These are phyloP conservation scores for Umbelopsis vinacea DNA, from an alignment of 192 early-diverging fungal genomes.

Conservation along the genomic window DNA sequence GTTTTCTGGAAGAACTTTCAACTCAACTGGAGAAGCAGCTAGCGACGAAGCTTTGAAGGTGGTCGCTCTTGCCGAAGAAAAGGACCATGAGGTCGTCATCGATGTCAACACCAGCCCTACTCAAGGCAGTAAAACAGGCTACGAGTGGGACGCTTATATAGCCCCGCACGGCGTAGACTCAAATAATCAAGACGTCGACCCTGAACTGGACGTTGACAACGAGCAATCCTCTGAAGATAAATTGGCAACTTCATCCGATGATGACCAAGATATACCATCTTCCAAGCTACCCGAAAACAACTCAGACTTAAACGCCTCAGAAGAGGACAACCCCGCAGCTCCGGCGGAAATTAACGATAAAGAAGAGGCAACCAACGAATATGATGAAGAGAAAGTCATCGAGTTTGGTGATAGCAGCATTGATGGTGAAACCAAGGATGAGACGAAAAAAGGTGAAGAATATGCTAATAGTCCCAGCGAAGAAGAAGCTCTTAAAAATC, in stretches of 20 bases:
- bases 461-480: too few species aligned
- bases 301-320: not conserved
- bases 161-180: not conserved
- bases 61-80: conserved; percentile 16
- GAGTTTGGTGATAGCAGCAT: not conserved
- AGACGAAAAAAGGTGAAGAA: not conserved
- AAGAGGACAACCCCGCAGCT: not conserved
- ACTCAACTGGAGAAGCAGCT: not conserved
- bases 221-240: not conserved
- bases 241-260: not conserved
- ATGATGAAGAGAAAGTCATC: not conserved
- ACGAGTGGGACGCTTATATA: not conserved
- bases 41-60: conserved; percentile 7
- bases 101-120: not conserved
- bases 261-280: not conserved
- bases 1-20: conserved; percentile 1
- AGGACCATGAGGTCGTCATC: conserved; percentile 4
- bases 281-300: not conserved
- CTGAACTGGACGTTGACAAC: not conserved
- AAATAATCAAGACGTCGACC: not conserved
- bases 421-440: not conserved
- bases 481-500: not conserved
- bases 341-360: not conserved
- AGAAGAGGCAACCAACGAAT: not conserved
- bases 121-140: not conserved